Base-by-base conservation (phyloP, 78 protist genomes). In the Mastigamoeba balamuthi region DNA sequence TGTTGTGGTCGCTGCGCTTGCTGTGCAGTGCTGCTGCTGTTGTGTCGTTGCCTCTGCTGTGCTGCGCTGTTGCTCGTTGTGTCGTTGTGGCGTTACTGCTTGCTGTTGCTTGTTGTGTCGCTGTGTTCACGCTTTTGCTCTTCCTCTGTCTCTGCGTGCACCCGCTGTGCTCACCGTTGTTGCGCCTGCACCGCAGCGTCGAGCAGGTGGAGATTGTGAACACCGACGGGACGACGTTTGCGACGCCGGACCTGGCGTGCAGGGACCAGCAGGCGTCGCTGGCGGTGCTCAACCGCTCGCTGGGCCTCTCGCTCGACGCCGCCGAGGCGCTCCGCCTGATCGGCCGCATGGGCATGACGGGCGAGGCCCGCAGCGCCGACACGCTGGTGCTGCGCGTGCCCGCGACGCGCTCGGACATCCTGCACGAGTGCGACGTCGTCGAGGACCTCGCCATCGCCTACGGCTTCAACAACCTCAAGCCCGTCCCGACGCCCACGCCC, bases 371-470 rank as follows among this genome's bases (percentile, higher is more conserved):
- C 37, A 72, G 43, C 33, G 35, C 41, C 53, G 3, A 73, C 66
- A 77, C 82, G 63, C 82, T 75, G 23, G 33, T 27, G 7, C 44
- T 27, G 44, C 8, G 36, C 2, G 63, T 68, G 58, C 68, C 23
- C 28, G 7, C 30, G 53, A 79, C 42, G 3, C 33, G 74, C 69
- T 40, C 33, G 42, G 99, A 97, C 81, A 80, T 98, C 36, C 88
- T 97, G 43, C 99, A 98, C 80, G 88, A 89, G 30, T 83, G 92
- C 76, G 99, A 98, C 84, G 40, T 98, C 38, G 75, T 92, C 84
- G 99, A 98, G 84, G 99, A 98, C 75, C 98, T 93, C 35, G 99
- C 98, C 33, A 89, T 98, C 40, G 96, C 99, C 6, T 94, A 91
- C 75, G 98, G 98, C 28, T 92, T 48, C 88, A 74, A 92, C 74